Evolutionary conservation across 1,284 basidiomycete species (phyloP).

Genomic region (Cutaneotrichosporon sp.): DNA sequence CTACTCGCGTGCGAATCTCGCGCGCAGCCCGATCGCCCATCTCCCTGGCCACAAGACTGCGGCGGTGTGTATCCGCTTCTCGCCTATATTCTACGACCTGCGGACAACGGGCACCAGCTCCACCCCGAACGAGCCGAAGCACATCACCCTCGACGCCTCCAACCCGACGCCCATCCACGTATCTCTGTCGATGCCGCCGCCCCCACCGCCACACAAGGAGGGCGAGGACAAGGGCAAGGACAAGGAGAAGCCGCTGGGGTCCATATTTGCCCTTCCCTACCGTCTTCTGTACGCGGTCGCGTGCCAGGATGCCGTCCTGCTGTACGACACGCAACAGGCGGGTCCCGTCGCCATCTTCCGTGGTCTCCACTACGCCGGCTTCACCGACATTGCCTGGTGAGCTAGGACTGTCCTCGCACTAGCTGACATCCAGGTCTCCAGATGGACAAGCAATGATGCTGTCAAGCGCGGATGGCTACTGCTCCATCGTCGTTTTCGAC

Average conservation of each 20-base stretch:
- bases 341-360: constrained; percentile 89
- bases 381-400: constrained; percentile 94
- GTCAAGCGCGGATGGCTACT: constrained; percentile 94
- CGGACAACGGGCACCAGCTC: constrained; percentile 60
- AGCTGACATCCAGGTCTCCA: constrained; percentile 68
- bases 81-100: constrained; percentile 88
- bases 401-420: constrained; percentile 44
- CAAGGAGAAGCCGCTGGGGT: constrained; percentile 34
- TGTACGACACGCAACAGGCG: constrained; percentile 97
- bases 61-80: constrained; percentile 90
- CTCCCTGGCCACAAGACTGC: constrained; percentile 95
- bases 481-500: constrained; percentile 77
- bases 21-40: constrained; percentile 86
- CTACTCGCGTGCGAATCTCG: constrained; percentile 92
- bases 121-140: constrained; percentile 56
- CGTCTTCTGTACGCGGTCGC: constrained; percentile 94
- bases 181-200: constrained; percentile 51
- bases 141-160: constrained; percentile 70
- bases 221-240: constrained; percentile 31
- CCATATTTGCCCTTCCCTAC: constrained; percentile 85
- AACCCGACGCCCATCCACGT: constrained; percentile 55
- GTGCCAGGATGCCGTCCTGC: constrained; percentile 92
- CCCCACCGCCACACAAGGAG: constrained; percentile 52
- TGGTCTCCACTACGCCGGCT: constrained; percentile 95
- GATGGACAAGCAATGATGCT: constrained; percentile 93